Evolutionary conservation across 2,329 filamentous ascomycete species (phyloP).

Genomic region (Hortaea werneckii): DNA sequence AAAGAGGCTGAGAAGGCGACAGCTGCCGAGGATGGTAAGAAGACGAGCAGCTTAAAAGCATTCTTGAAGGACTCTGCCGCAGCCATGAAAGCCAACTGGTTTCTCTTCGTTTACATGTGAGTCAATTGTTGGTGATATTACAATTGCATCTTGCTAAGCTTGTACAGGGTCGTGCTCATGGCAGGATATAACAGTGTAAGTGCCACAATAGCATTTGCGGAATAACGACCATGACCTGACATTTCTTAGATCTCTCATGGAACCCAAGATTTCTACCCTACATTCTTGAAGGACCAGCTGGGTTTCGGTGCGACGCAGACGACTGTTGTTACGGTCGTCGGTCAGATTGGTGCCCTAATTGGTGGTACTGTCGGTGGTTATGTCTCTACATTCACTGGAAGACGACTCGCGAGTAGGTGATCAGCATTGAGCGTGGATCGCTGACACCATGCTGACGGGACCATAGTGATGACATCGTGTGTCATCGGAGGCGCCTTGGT

Average conservation of each 20-base stretch:
- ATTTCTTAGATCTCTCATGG: slow-evolving; percentile 9
- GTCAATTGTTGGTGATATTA: no score
- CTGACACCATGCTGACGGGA: slow-evolving; percentile 6
- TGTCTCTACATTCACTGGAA: slow-evolving; percentile 26
- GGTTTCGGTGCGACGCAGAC: slow-evolving; percentile 19
- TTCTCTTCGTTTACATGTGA: slow-evolving; percentile 18
- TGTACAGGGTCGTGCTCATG: slow-evolving; percentile 23
- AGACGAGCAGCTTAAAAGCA: slow-evolving; percentile 6
- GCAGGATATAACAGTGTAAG: slow-evolving; percentile 10
- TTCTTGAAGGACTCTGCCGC: slow-evolving; percentile 13
- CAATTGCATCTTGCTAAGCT: slow-evolving; percentile 7
- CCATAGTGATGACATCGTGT: slow-evolving; percentile 27
- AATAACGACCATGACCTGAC: background rate
- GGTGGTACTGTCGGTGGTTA: slow-evolving; percentile 29
- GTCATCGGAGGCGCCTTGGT: slow-evolving; percentile 27
- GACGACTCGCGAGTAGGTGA: slow-evolving; percentile 21
- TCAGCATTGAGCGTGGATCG: no score
- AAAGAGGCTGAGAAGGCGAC: slow-evolving; percentile 6
- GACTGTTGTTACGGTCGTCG: slow-evolving; percentile 27
- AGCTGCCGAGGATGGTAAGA: background rate
- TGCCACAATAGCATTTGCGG: no score
- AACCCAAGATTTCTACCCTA: slow-evolving; percentile 31
- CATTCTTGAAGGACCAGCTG: slow-evolving; percentile 30
- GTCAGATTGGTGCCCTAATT: slow-evolving; percentile 26
- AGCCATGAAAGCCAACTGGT: slow-evolving; percentile 24